Evolutionary conservation across 2,329 filamentous ascomycete species (phyloP).

Genomic region (Lachnellula occidentalis): DNA sequence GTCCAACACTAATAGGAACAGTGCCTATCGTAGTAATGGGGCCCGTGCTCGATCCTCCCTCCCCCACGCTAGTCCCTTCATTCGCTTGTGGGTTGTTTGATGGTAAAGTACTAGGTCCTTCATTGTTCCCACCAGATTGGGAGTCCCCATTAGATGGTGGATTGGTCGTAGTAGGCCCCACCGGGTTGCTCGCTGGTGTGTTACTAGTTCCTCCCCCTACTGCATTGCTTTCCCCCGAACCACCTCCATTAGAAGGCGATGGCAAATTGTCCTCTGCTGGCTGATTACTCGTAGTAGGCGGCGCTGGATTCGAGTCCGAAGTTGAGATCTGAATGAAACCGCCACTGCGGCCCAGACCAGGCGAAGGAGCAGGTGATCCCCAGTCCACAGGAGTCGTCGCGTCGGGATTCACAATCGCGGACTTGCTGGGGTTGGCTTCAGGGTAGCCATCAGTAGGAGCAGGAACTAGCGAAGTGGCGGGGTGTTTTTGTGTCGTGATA

Average conservation of each 20-base stretch:
- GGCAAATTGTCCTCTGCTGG: too few relatives aligned
- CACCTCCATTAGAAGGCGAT: neutral
- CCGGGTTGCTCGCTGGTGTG: neutral
- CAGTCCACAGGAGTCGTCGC: neutral
- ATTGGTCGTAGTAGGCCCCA: neutral
- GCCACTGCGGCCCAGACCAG: neutral
- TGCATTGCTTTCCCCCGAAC: neutral
- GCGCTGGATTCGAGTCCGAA: neutral
- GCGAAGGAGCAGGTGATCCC: neutral
- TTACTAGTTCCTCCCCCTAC: neutral
- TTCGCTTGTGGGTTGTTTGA: neutral
- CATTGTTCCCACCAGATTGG: neutral
- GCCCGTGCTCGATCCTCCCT: neutral
- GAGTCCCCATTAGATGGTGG: neutral
- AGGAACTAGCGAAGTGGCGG: conserved; percentile 3
- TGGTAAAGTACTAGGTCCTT: neutral
- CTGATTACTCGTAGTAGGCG: too few relatives aligned
- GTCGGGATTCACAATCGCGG: too few relatives aligned
- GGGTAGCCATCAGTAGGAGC: neutral
- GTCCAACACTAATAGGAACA: conserved; percentile 18
- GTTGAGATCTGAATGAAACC: neutral
- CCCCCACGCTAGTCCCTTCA: neutral
- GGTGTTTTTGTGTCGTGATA: conserved; percentile 23
- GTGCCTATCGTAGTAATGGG: conserved; percentile 13
- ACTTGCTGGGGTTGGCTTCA: too few relatives aligned